Percentiles rank a stretch among this genome's conserved stretches.
Conservation (phyloP, 2,329 filamentous ascomycete species). For the Colletotrichum shisoi region DNA sequence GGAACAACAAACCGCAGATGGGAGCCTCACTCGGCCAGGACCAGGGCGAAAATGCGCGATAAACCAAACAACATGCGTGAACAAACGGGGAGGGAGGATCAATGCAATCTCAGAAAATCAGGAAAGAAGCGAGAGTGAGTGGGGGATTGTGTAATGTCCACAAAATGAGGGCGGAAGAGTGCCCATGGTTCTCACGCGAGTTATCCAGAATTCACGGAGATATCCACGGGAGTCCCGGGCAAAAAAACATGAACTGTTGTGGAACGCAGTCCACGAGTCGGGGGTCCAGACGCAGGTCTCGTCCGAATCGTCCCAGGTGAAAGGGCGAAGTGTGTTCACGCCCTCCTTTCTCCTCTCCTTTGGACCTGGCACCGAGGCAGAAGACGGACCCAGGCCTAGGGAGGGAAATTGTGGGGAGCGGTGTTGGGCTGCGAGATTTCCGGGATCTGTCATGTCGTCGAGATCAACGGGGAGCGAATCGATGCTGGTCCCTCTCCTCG, state of each 20-base stretch:
- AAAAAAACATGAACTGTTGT: background rate
- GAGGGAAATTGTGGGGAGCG: background rate
- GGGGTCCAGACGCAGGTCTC: background rate
- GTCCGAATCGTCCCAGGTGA: too few species aligned
- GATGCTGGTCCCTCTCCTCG: conserved; percentile 12
- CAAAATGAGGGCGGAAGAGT: background rate
- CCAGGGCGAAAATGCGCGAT: conserved; percentile 14
- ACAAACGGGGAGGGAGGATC: background rate
- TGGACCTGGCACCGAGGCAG: background rate
- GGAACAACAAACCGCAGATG: background rate
- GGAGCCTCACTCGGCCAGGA: background rate
- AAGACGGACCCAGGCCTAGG: background rate
- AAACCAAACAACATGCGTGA: conserved; percentile 4
- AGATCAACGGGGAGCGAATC: conserved; percentile 27
- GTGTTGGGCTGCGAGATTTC: conserved; percentile 21
- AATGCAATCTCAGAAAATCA: conserved; percentile 1
- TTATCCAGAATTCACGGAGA: background rate
- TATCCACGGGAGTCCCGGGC: conserved; percentile 4
- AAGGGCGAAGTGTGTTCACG: background rate
- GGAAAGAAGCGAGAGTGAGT: conserved; percentile 22
- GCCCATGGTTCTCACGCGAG: background rate
- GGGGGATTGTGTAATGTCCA: conserved; percentile 6
- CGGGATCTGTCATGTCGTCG: background rate
- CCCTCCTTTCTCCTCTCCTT: background rate
- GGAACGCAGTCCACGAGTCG: background rate